Conservation (phyloP, 352 stramenopile species). For the Phytophthora vignae region DNA sequence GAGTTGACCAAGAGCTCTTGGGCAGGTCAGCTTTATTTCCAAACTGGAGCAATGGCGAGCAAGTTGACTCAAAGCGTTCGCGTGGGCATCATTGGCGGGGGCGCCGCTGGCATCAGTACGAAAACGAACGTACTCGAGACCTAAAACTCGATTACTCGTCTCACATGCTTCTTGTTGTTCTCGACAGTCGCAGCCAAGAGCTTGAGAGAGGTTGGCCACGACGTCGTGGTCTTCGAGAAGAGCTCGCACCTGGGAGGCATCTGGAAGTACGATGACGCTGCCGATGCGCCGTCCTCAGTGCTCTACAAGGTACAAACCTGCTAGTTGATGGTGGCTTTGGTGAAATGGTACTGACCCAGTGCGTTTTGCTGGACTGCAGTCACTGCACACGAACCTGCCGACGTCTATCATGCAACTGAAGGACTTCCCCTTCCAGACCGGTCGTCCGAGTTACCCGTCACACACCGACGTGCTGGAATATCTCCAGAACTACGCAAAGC, state of each 20-base stretch:
- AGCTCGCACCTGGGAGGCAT: constrained; percentile 59
- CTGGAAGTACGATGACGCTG: constrained; percentile 72
- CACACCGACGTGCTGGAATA: constrained; percentile 67
- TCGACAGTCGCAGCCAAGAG: constrained; percentile 61
- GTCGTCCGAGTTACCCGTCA: constrained; percentile 59
- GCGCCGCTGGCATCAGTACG: constrained; percentile 49
- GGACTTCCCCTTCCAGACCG: constrained; percentile 58
- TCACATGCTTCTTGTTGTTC: constrained; percentile 17
- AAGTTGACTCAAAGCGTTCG: constrained; percentile 36
- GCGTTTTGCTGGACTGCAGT: constrained; percentile 38
- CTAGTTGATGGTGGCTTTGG: neutral
- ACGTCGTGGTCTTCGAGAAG: constrained; percentile 76
- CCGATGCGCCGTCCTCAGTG: constrained; percentile 51
- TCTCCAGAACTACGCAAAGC: constrained; percentile 59
- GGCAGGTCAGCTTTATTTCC: constrained; percentile 21
- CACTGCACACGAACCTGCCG: constrained; percentile 75
- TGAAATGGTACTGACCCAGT: neutral
- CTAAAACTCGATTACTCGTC: constrained; percentile 4
- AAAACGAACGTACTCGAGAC: no score
- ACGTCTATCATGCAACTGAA: constrained; percentile 78
- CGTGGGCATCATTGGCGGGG: constrained; percentile 73
- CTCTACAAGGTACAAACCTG: constrained; percentile 62
- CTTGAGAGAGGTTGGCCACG: constrained; percentile 60
- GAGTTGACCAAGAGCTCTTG: neutral
- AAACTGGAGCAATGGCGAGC: constrained; percentile 26